phyloP scores from a whole-genome alignment of 2,329 filamentous ascomycete genomes.

The Mycosphaerella sp. region DNA sequence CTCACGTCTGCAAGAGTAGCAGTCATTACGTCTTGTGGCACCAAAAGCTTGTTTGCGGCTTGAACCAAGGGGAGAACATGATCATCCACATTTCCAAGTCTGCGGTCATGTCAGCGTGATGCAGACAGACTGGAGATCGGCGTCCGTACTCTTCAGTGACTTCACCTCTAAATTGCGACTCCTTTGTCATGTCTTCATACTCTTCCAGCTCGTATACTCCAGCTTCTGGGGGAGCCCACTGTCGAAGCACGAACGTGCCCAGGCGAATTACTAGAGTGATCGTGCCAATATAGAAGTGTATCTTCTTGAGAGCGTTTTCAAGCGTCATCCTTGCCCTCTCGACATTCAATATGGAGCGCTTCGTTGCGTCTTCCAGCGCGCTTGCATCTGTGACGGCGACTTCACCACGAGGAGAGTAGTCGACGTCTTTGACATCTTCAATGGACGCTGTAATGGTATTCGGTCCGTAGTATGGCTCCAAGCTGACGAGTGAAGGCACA shows the following conservation, averaged over 20 bases:
- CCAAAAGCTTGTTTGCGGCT: conserved; percentile 20
- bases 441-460: not conserved
- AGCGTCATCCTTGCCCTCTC: conserved; percentile 18
- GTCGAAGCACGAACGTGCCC: conserved; percentile 31
- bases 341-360: conserved; percentile 2
- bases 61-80: conserved; percentile 21
- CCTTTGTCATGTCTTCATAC: conserved; percentile 30
- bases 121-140: not conserved
- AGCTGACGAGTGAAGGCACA: conserved; percentile 17
- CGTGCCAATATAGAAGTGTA: conserved; percentile 33
- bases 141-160: conserved; percentile 32
- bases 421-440: not conserved
- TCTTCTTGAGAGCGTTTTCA: conserved; percentile 24
- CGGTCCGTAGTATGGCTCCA: conserved; percentile 16
- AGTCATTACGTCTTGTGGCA: conserved; percentile 20
- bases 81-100: conserved; percentile 24
- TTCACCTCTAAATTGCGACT: conserved; percentile 27
- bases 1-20: conserved; percentile 23
- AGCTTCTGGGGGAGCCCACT: conserved; percentile 21
- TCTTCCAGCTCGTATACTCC: conserved; percentile 27
- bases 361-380: not conserved
- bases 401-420: not conserved
- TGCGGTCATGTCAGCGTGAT: conserved; percentile 14
- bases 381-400: not conserved
- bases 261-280: conserved; percentile 33